phyloP scores from a whole-genome alignment of 2,329 filamentous ascomycete genomes.

The Exserohilum turcica region DNA sequence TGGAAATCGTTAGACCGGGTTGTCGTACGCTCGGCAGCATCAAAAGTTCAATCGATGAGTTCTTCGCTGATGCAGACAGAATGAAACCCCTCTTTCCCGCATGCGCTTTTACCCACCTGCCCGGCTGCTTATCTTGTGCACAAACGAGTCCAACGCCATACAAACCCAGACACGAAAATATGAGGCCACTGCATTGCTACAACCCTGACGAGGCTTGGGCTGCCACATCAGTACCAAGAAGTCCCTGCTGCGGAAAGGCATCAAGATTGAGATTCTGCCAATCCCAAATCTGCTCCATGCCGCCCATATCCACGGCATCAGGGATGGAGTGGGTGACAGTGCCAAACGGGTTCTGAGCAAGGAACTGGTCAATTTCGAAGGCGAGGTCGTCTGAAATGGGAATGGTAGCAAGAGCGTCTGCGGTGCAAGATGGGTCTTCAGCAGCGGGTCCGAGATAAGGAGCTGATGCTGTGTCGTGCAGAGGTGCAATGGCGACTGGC shows the following conservation, averaged over 20 bases:
- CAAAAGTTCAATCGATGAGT: too few species aligned
- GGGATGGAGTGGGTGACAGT: slow-evolving; percentile 6
- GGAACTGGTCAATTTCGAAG: slow-evolving; percentile 39
- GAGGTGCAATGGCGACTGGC: background rate
- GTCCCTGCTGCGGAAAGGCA: slow-evolving; percentile 7
- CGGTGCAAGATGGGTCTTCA: background rate
- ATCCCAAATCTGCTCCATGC: slow-evolving; percentile 42
- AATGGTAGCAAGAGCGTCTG: background rate
- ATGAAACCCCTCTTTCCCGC: too few species aligned
- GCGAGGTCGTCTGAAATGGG: slow-evolving; percentile 23
- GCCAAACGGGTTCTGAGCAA: slow-evolving; percentile 35
- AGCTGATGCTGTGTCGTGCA: background rate
- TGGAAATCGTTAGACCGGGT: too few species aligned
- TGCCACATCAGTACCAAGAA: background rate
- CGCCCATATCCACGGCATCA: slow-evolving; percentile 31
- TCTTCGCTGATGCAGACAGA: too few species aligned
- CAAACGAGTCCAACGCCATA: too few species aligned
- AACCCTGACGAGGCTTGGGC: background rate
- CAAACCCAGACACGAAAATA: background rate
- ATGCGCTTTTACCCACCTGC: too few species aligned
- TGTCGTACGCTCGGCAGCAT: too few species aligned
- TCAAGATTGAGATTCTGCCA: slow-evolving; percentile 39
- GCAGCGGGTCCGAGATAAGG: background rate
- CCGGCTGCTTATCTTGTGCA: too few species aligned
- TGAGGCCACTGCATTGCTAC: background rate